Conservation (phyloP, 2,329 filamentous ascomycete species). For the Ustilaginoidea virens region DNA sequence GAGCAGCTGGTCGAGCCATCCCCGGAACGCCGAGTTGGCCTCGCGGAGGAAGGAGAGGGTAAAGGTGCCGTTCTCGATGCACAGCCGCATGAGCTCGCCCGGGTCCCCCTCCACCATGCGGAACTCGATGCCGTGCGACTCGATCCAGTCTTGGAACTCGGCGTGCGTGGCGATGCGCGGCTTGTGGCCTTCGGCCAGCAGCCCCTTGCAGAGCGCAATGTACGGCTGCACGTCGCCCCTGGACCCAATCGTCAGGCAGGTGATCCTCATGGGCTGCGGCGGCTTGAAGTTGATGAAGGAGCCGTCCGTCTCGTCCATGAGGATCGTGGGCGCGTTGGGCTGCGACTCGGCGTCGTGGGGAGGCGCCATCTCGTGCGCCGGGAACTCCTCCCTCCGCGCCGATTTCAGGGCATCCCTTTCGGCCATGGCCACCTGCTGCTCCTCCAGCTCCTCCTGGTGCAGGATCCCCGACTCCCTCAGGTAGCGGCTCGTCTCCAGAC, state of each 20-base stretch:
- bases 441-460: slow-evolving; percentile 51
- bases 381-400: slow-evolving; percentile 43
- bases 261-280: slow-evolving; percentile 60
- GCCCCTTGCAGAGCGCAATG: slow-evolving; percentile 84
- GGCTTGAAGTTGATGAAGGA: slow-evolving; percentile 91
- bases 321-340: slow-evolving; percentile 53
- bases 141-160: slow-evolving; percentile 81
- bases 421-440: slow-evolving; percentile 58
- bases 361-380: slow-evolving; percentile 33
- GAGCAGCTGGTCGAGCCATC: slow-evolving; percentile 87
- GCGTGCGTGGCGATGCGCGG: slow-evolving; percentile 80
- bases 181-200: slow-evolving; percentile 75
- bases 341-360: slow-evolving; percentile 29
- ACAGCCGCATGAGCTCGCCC: slow-evolving; percentile 85
- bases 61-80: slow-evolving; percentile 95
- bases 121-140: slow-evolving; percentile 89
- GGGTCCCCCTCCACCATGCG: slow-evolving; percentile 79
- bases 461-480: slow-evolving; percentile 55
- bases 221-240: slow-evolving; percentile 95
- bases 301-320: slow-evolving; percentile 79
- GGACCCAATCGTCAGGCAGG: slow-evolving; percentile 90
- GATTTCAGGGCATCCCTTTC: slow-evolving; percentile 71
- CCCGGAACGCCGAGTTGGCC: slow-evolving; percentile 73
- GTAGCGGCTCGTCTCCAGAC: slow-evolving; percentile 56
- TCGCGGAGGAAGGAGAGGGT: slow-evolving; percentile 82